phyloP scores from a whole-genome alignment of 202 grass and related monocot genomes.

The Panicum hallii region DNA sequence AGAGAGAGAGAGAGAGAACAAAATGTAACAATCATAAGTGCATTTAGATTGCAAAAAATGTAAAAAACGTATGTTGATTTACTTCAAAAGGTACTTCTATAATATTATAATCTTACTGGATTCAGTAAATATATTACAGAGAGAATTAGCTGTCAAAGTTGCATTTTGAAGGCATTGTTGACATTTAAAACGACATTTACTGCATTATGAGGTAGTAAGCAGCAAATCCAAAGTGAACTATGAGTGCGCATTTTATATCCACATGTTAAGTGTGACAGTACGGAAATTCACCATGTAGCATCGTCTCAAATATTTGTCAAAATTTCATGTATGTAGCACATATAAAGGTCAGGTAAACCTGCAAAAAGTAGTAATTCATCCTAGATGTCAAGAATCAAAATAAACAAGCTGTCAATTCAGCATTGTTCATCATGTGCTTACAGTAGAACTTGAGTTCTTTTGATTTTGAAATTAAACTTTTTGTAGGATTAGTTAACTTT shows the following conservation, averaged over 20 bases:
- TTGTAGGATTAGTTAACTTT: neutral
- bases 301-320: neutral
- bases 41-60: constrained; percentile 13
- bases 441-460: neutral
- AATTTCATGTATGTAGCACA: neutral
- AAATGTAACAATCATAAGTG: neutral
- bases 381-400: constrained; percentile 8
- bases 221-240: neutral
- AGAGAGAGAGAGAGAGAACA: neutral
- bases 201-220: neutral
- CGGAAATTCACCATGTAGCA: neutral
- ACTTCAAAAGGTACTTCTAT: neutral
- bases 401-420: constrained; percentile 10
- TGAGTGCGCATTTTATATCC: neutral
- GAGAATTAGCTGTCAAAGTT: constrained; percentile 8
- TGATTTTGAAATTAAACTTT: neutral
- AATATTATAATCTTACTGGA: neutral
- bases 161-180: neutral
- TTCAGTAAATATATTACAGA: neutral
- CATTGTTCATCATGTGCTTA: neutral
- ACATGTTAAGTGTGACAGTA: neutral
- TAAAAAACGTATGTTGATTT: constrained; percentile 5
- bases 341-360: neutral
- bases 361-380: neutral
- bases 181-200: neutral